Evolutionary conservation across 371 early-diverging fungal species (phyloP), one percentile per base, ranked within the genome.

Genomic region (Quaeritorhiza haematococci): DNA sequence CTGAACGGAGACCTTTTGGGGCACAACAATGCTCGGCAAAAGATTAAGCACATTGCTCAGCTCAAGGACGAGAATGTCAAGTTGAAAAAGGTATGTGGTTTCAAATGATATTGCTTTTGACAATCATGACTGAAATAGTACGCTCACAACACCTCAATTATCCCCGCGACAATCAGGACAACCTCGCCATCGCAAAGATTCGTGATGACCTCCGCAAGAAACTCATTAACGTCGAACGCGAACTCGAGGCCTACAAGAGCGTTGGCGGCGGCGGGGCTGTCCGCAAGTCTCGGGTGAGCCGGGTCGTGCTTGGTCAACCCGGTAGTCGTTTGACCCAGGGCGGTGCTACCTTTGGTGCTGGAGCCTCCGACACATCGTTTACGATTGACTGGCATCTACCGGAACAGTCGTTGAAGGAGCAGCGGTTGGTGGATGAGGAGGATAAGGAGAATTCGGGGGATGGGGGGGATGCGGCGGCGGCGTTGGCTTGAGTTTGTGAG

Each of bases 61-160:
- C 56, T 83, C 8, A 78, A 78, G 63, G 76, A 81, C 44, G 82
- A 83, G 64, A 74, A 73, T 49, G 35, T 75, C 10, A 62, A 63
- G 15, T 58, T 81, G 26, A 75, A 78, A 51, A 65, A 73, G 59
- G 75, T 75, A 30, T 19, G 58, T 26, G 24, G 47, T 26, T 10
- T 15, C 27, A 21, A 15, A 21, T 47, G 10, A 13, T 13, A 10
- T 26, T 21, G 10, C 13, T 21, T 15, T 21, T 47, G 47, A 10
- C 27, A 15, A 47, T 47, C 21, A 10, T 26, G 15, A 47, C 27
- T 21, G 26, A 38, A 10, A 38, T 38, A 38, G 10, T 10, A 13
- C 10, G n/a, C n/a, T 10, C 38, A 38, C 38, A 13, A 13, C 13
- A n/a, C 38, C 13, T 10, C 10, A 38, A 13, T 38, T 38, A 10